A percentile compares a stretch with the other conserved stretches of the same genome.
Evolutionary conservation across 495 filamentous ascomycete species (phyloP).

Genomic region (Parmelia sp.): DNA sequence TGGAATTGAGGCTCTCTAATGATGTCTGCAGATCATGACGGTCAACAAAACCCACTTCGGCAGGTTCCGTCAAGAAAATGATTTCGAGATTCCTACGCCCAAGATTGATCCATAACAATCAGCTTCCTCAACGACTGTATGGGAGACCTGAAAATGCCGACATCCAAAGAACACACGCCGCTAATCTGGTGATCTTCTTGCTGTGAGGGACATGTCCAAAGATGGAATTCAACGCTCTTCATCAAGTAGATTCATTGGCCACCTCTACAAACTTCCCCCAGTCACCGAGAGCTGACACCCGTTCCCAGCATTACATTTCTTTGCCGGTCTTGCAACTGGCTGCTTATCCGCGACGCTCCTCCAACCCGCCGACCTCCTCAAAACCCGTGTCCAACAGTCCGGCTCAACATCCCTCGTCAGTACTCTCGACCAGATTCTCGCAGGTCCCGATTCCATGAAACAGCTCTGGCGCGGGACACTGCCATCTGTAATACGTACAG

Average conservation of each 20-base stretch:
- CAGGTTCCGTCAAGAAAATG: background rate
- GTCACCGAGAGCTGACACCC: background rate
- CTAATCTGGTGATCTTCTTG: background rate
- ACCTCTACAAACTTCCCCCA: too few species aligned
- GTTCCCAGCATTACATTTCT: slow-evolving; percentile 64
- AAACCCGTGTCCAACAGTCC: slow-evolving; percentile 85
- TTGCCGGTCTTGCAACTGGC: slow-evolving; percentile 69
- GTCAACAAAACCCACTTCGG: background rate
- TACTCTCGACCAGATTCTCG: slow-evolving; percentile 63
- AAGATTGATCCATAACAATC: background rate
- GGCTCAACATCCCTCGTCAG: slow-evolving; percentile 57
- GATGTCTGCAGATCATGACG: background rate
- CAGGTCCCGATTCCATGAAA: slow-evolving; percentile 54
- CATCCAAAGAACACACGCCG: background rate
- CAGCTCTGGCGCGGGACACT: slow-evolving; percentile 93
- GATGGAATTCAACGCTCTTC: slow-evolving; percentile 18
- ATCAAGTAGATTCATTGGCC: slow-evolving; percentile 15
- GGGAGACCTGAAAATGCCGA: slow-evolving; percentile 3
- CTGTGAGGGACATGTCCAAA: slow-evolving; percentile 21
- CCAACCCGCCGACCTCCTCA: slow-evolving; percentile 93
- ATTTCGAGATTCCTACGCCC: background rate
- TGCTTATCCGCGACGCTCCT: slow-evolving; percentile 81
- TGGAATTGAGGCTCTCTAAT: background rate
- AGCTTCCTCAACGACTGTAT: background rate
- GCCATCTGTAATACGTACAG: slow-evolving; percentile 85